Percentiles rank a stretch among this genome's conserved stretches.
Evolutionary conservation across 202 grass and related monocot species (phyloP).

Genomic region (Bolboschoenoplectus hybrid): DNA sequence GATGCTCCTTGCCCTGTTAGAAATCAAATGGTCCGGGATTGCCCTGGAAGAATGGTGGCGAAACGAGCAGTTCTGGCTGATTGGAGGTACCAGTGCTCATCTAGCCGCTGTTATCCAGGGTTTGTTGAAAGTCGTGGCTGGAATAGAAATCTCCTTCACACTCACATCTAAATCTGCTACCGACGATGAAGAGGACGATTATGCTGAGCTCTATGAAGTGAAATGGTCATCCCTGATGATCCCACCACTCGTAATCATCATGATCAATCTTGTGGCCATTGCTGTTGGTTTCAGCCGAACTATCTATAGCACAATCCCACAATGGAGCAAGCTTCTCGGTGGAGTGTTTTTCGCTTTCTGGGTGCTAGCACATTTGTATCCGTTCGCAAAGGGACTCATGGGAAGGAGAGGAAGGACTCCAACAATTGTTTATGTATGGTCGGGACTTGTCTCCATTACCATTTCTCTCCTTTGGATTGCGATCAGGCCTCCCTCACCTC

Average conservation of each 20-base stretch:
- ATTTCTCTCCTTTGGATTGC: conserved; percentile 91
- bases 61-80: conserved; percentile 98
- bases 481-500: conserved; percentile 74
- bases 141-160: conserved; percentile 96
- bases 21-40: conserved; percentile 98
- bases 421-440: conserved; percentile 94
- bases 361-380: conserved; percentile 96
- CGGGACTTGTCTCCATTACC: conserved; percentile 88
- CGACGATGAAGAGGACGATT: conserved; percentile 86
- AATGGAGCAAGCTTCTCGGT: conserved; percentile 98
- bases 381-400: conserved; percentile 98
- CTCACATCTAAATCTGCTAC: conserved; percentile 81
- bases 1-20: conserved; percentile 82
- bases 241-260: conserved; percentile 88
- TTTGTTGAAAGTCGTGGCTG: conserved; percentile 91
- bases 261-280: conserved; percentile 92
- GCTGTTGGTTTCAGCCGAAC: conserved; percentile 89
- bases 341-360: conserved; percentile 99
- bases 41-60: conserved; percentile 97
- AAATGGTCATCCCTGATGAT: conserved; percentile 98
- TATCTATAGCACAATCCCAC: conserved; percentile 88
- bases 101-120: conserved; percentile 89
- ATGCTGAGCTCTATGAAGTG: conserved; percentile 78
- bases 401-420: conserved; percentile 94
- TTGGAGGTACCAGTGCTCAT: conserved; percentile 95